Evolutionary conservation across 2,329 filamentous ascomycete species (phyloP).

Genomic region (Pleoardoris graminearum): DNA sequence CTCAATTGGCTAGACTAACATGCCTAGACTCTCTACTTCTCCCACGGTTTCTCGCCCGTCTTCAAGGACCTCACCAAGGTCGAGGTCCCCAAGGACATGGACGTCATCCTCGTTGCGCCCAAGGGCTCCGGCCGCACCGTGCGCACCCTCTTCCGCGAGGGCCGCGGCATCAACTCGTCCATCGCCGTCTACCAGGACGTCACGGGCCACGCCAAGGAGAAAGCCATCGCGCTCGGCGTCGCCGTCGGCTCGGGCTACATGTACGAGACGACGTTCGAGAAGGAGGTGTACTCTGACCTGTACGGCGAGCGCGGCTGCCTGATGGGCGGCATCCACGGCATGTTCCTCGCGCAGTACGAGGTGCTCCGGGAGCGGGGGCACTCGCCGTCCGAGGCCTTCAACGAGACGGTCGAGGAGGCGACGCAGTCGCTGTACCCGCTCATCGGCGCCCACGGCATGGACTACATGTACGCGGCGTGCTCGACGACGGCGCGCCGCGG

Average conservation of each 20-base stretch:
- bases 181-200: slow-evolving; percentile 98
- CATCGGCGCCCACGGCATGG: slow-evolving; percentile 97
- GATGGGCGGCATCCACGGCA: slow-evolving; percentile 99
- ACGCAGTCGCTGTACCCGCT: slow-evolving; percentile 97
- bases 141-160: slow-evolving; percentile 97
- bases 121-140: slow-evolving; percentile 99
- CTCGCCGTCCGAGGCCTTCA: slow-evolving; percentile 97
- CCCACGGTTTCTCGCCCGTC: slow-evolving; percentile 99
- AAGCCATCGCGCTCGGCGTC: slow-evolving; percentile 93
- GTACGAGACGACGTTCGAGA: slow-evolving; percentile 99
- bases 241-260: slow-evolving; percentile 98
- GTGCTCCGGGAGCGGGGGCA: slow-evolving; percentile 98
- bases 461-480: slow-evolving; percentile 99
- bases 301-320: slow-evolving; percentile 99
- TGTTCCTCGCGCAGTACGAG: slow-evolving; percentile 99
- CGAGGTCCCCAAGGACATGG: slow-evolving; percentile 91
- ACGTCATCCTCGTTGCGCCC: slow-evolving; percentile 98
- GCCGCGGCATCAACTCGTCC: slow-evolving; percentile 99
- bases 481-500: slow-evolving; percentile 97
- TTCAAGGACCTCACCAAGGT: slow-evolving; percentile 99
- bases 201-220: slow-evolving; percentile 96
- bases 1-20: slow-evolving; percentile 16
- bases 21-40: slow-evolving; percentile 94
- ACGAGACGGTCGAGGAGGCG: slow-evolving; percentile 99
- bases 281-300: slow-evolving; percentile 99